Evolutionary conservation across 805 yeast genomes (phyloP).

Genomic region (Metschnikowia hibisci): DNA sequence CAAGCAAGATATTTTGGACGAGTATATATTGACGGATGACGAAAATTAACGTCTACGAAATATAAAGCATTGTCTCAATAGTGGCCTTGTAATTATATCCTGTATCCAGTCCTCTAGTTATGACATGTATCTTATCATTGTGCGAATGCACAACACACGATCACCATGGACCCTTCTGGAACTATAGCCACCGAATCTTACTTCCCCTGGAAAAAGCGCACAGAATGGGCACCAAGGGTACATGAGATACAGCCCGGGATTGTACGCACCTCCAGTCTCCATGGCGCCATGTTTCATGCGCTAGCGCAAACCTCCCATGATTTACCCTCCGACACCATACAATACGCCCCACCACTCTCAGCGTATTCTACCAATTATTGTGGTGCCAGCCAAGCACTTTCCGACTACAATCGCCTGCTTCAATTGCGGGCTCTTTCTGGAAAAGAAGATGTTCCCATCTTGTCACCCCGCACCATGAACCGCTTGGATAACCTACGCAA

Average conservation of each 20-base stretch:
- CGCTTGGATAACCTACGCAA: slow-evolving; percentile 22
- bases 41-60: background rate
- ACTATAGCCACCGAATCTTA: slow-evolving; percentile 2
- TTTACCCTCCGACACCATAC: slow-evolving; percentile 14
- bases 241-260: slow-evolving; percentile 8
- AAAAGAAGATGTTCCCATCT: slow-evolving; percentile 12
- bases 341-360: slow-evolving; percentile 50
- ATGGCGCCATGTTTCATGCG: slow-evolving; percentile 7
- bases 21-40: slow-evolving; percentile 45
- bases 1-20: slow-evolving; percentile 40
- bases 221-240: slow-evolving; percentile 13
- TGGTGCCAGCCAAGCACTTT: slow-evolving; percentile 17
- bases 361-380: slow-evolving; percentile 48
- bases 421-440: slow-evolving; percentile 15
- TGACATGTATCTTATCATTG: background rate
- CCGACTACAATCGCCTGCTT: slow-evolving; percentile 23
- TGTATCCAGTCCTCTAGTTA: background rate
- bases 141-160: background rate
- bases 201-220: slow-evolving; percentile 11
- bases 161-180: slow-evolving; percentile 7
- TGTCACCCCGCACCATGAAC: slow-evolving; percentile 20
- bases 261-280: background rate
- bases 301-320: slow-evolving; percentile 12
- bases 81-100: background rate
- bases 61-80: too few relatives aligned